A percentile compares a stretch with the other conserved stretches of the same genome.
Conservation (phyloP, 768 basidiomycete genomes). For the Tricholoma bakamatsutake region DNA sequence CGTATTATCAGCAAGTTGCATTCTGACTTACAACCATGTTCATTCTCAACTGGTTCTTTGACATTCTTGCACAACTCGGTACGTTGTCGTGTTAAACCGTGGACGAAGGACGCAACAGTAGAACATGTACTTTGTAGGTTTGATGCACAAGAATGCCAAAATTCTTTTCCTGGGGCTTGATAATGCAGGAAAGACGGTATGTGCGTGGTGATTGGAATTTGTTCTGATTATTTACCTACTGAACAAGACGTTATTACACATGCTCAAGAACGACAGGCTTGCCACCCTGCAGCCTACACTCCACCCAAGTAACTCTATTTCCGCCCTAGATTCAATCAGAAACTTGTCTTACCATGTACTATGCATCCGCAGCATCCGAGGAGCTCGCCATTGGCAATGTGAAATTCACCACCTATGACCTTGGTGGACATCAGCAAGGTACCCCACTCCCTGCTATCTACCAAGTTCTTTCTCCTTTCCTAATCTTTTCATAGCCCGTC, state of each 20-base stretch:
- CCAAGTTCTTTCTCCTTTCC: neutral
- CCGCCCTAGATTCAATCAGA: constrained; percentile 4
- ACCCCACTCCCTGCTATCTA: constrained; percentile 9
- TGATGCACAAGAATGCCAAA: constrained; percentile 98
- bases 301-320: constrained; percentile 75
- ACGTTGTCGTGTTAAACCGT: constrained; percentile 18
- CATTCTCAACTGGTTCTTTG: constrained; percentile 95
- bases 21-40: constrained; percentile 47
- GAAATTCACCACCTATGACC: constrained; percentile 97
- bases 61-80: constrained; percentile 92
- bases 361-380: constrained; percentile 71
- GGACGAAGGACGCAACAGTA: neutral
- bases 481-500: constrained; percentile 55
- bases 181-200: constrained; percentile 97
- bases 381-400: constrained; percentile 98
- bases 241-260: constrained; percentile 85
- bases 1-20: neutral
- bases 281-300: constrained; percentile 97
- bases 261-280: constrained; percentile 98
- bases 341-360: neutral
- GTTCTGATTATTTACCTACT: constrained; percentile 2
- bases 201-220: constrained; percentile 18
- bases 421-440: constrained; percentile 98
- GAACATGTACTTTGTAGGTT: constrained; percentile 44
- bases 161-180: constrained; percentile 98